phyloP scores from a whole-genome alignment of 345 rosid species.

The Iberis pinnata region DNA sequence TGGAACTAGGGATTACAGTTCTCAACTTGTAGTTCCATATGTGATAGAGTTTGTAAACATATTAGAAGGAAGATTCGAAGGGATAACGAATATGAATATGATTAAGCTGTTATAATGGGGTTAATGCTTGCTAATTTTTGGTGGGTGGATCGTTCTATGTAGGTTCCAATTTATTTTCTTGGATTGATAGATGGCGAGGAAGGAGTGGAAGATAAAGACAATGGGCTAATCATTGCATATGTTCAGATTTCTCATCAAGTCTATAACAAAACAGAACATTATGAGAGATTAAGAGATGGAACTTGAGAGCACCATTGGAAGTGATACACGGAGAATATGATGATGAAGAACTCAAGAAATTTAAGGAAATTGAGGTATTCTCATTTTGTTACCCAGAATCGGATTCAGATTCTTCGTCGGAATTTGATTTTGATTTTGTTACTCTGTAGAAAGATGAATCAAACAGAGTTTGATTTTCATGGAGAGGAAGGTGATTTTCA shows the following conservation, averaged over 20 bases:
- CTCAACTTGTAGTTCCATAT: slow-evolving; percentile 63
- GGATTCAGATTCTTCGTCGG: too few relatives aligned
- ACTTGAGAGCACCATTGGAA: too few relatives aligned
- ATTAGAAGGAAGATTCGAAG: slow-evolving; percentile 56
- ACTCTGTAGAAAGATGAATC: too few relatives aligned
- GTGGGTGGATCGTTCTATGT: slow-evolving; percentile 46
- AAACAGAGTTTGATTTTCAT: too few relatives aligned
- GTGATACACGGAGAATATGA: too few relatives aligned
- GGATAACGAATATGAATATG: slow-evolving; percentile 62
- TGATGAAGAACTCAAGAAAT: too few relatives aligned
- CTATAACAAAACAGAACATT: slow-evolving; percentile 58
- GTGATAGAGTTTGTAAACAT: slow-evolving; percentile 56
- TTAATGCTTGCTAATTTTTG: slow-evolving; percentile 53
- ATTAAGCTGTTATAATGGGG: slow-evolving; percentile 60
- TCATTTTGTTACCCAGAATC: too few relatives aligned
- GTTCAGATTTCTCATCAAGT: slow-evolving; percentile 62
- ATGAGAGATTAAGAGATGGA: slow-evolving; percentile 55
- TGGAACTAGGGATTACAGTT: slow-evolving; percentile 71
- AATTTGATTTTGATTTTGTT: too few relatives aligned
- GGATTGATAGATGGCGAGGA: slow-evolving; percentile 39
- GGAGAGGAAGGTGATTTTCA: too few relatives aligned
- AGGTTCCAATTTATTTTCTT: slow-evolving; percentile 62
- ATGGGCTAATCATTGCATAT: slow-evolving; percentile 45
- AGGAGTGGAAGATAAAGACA: slow-evolving; percentile 44
- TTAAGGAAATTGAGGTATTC: too few relatives aligned